A percentile compares a stretch with the other conserved stretches of the same genome.
Evolutionary conservation across 2,329 filamentous ascomycete genomes (phyloP).

Genomic region (Fonsecaea pedrosoi): DNA sequence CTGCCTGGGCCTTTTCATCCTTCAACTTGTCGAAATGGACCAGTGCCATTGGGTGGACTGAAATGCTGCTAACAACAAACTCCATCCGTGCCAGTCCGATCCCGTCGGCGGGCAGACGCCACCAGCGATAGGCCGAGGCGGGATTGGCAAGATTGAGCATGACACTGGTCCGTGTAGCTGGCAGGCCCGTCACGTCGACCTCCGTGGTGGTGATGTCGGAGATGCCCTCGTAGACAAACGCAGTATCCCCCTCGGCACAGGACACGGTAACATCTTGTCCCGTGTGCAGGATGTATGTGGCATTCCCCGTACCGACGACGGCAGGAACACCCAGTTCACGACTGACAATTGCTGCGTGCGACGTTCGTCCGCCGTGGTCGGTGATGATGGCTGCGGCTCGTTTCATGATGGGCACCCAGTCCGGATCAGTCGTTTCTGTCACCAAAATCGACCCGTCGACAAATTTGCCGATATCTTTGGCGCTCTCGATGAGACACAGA

Average conservation of each 20-base stretch:
- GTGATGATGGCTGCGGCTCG: constrained; percentile 48
- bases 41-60: constrained; percentile 13
- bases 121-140: constrained; percentile 50
- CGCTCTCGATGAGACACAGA: constrained; percentile 45
- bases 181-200: constrained; percentile 42
- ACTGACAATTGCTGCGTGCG: constrained; percentile 52
- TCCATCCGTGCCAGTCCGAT: constrained; percentile 53
- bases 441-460: constrained; percentile 47
- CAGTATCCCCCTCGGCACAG: constrained; percentile 49
- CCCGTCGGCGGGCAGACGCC: constrained; percentile 49
- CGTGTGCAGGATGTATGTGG: constrained; percentile 48
- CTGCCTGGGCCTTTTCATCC: constrained; percentile 38
- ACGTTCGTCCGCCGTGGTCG: constrained; percentile 45
- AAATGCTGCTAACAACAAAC: constrained; percentile 16
- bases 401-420: constrained; percentile 52
- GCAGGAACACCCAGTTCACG: constrained; percentile 50
- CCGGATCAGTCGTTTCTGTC: constrained; percentile 48
- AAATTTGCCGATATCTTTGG: constrained; percentile 45
- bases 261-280: constrained; percentile 50
- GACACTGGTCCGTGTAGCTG: constrained; percentile 42
- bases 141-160: constrained; percentile 52
- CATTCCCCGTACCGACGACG: constrained; percentile 47
- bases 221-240: constrained; percentile 49
- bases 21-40: constrained; percentile 12
- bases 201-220: constrained; percentile 46